phyloP scores from a whole-genome alignment of 371 early-diverging fungal genomes.

The Fennellomyces sp. region DNA sequence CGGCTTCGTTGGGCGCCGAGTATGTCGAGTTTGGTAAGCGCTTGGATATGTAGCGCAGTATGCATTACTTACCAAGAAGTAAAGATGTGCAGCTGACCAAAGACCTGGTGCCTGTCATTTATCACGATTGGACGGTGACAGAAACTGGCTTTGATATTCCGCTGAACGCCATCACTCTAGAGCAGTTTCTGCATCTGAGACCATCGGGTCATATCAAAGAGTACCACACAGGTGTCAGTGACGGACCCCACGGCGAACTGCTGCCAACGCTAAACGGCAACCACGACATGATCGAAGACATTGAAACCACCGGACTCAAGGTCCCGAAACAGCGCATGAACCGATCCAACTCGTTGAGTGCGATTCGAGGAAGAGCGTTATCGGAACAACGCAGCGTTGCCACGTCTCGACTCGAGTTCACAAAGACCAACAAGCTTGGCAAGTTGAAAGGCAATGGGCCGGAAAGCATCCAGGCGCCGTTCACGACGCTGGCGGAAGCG shows the following conservation, averaged over 20 bases:
- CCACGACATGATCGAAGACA: too few relatives aligned
- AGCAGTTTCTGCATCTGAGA: conserved; percentile 72
- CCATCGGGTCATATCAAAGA: conserved; percentile 52
- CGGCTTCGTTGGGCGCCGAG: conserved; percentile 85
- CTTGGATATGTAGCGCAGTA: not conserved
- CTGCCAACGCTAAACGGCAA: not conserved
- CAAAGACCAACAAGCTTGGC: conserved; percentile 36
- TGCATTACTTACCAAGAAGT: not conserved
- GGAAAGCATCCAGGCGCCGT: conserved; percentile 78
- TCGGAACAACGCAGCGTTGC: conserved; percentile 24
- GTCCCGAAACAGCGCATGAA: conserved; percentile 29
- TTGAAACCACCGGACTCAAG: not conserved
- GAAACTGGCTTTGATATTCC: conserved; percentile 88
- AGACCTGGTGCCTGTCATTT: conserved; percentile 90
- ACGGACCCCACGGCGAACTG: conserved; percentile 14
- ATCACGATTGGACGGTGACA: conserved; percentile 93
- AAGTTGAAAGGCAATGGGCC: conserved; percentile 73
- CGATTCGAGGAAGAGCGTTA: conserved; percentile 24
- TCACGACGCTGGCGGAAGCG: conserved; percentile 82
- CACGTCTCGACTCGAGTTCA: conserved; percentile 29
- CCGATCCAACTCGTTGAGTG: conserved; percentile 58
- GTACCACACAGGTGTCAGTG: conserved; percentile 51
- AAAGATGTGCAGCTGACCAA: conserved; percentile 94
- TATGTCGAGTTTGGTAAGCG: conserved; percentile 90
- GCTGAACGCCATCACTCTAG: conserved; percentile 69